Conservation (phyloP, 2,329 filamentous ascomycete genomes). For the Alternaria sp. region DNA sequence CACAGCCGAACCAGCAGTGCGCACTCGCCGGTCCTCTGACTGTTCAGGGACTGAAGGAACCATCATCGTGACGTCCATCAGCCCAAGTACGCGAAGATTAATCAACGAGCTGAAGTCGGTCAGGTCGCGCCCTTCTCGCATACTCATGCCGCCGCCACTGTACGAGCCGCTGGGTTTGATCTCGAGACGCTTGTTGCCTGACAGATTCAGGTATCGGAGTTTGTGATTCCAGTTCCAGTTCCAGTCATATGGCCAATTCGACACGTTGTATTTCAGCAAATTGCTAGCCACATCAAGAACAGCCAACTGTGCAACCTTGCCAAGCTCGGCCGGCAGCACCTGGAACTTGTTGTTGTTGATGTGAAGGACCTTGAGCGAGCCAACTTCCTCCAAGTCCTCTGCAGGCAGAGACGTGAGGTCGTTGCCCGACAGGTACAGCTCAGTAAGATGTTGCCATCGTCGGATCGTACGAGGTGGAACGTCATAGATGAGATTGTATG, state of each 20-base stretch:
- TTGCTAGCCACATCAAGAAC: conserved; percentile 96
- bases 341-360: conserved; percentile 99
- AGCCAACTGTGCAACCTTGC: conserved; percentile 88
- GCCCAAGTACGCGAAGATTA: conserved; percentile 83
- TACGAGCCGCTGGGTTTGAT: conserved; percentile 74
- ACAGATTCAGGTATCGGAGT: conserved; percentile 91
- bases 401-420: conserved; percentile 89
- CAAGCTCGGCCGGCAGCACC: conserved; percentile 91
- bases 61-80: conserved; percentile 98
- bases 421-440: conserved; percentile 94
- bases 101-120: conserved; percentile 88
- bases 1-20: conserved; percentile 94
- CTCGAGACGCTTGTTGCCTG: conserved; percentile 93
- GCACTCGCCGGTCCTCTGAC: conserved; percentile 90
- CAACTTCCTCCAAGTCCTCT: conserved; percentile 91
- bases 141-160: conserved; percentile 53
- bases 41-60: conserved; percentile 93
- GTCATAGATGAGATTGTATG: conserved; percentile 93
- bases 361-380: conserved; percentile 85
- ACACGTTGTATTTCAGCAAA: conserved; percentile 95
- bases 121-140: conserved; percentile 69
- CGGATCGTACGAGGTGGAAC: conserved; percentile 87
- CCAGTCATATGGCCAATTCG: conserved; percentile 99
- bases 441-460: conserved; percentile 86
- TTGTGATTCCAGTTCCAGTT: conserved; percentile 99